Conservation (phyloP, 164 flowering plant genomes). For the Vitis rupestris region DNA sequence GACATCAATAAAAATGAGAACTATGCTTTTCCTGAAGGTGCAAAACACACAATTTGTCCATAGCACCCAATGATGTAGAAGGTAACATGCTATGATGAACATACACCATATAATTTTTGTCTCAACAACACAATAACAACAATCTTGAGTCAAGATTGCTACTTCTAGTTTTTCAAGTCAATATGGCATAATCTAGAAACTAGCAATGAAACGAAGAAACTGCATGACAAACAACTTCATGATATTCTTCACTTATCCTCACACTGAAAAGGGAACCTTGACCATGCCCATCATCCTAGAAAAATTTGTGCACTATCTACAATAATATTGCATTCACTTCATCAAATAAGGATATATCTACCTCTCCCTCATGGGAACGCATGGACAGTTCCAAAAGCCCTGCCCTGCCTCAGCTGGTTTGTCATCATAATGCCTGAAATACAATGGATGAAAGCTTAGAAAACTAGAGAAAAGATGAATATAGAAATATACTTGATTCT, state of each 20-base stretch:
- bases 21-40: too few relatives aligned
- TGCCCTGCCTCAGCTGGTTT: constrained; percentile 88
- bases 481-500: constrained; percentile 3
- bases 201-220: neutral
- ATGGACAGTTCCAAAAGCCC: constrained; percentile 99
- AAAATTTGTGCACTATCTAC: neutral
- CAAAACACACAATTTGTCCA: too few relatives aligned
- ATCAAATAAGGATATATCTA: constrained; percentile 20
- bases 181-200: neutral
- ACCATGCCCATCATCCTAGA: constrained; percentile 1
- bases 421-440: constrained; percentile 92
- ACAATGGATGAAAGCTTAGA: constrained; percentile 4
- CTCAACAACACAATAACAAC: too few relatives aligned
- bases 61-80: too few relatives aligned
- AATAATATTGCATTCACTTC: neutral
- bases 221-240: neutral
- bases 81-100: too few relatives aligned
- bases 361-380: constrained; percentile 99
- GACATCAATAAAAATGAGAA: too few relatives aligned
- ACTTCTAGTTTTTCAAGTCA: too few relatives aligned
- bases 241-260: neutral
- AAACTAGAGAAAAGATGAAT: constrained; percentile 3
- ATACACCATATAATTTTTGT: too few relatives aligned
- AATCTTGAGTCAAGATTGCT: too few relatives aligned
- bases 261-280: neutral